Conservation (phyloP, 495 filamentous ascomycete species). For the Trichocladium uniseriatum region DNA sequence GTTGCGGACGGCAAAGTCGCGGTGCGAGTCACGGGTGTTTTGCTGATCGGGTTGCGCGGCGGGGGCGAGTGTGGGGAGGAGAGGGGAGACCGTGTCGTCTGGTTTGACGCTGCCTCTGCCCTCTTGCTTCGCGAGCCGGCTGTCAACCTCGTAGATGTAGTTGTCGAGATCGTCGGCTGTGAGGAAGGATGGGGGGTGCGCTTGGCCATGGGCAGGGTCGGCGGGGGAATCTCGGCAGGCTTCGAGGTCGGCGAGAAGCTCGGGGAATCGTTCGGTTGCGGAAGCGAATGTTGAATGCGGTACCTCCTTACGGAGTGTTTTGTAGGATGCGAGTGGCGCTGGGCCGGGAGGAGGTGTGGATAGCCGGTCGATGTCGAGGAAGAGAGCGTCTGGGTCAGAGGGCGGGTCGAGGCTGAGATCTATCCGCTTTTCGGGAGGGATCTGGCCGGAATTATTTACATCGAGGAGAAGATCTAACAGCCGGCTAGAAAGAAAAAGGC, state of each 20-base stretch:
- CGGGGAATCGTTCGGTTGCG: constrained; percentile 29
- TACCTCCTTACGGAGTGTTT: constrained; percentile 31
- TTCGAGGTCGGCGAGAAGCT: constrained; percentile 35
- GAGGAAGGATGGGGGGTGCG: constrained; percentile 49
- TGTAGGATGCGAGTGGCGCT: constrained; percentile 29
- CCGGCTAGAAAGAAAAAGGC: constrained; percentile 41
- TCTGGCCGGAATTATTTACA: constrained; percentile 67
- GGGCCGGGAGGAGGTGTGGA: constrained; percentile 19
- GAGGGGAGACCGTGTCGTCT: constrained; percentile 8
- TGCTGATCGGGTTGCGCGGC: constrained; percentile 19
- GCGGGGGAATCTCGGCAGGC: constrained; percentile 27
- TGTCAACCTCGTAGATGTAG: constrained; percentile 63
- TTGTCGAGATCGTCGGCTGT: constrained; percentile 73
- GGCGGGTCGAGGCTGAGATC: constrained; percentile 50
- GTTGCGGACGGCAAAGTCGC: constrained; percentile 62
- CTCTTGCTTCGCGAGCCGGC: constrained; percentile 44
- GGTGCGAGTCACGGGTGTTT: constrained; percentile 14
- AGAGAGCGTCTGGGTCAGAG: constrained; percentile 34
- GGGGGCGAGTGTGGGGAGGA: constrained; percentile 34
- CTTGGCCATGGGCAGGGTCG: constrained; percentile 28
- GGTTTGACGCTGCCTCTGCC: neutral
- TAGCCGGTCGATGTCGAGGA: constrained; percentile 25
- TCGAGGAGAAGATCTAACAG: constrained; percentile 79
- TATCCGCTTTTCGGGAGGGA: constrained; percentile 66
- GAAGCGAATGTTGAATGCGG: constrained; percentile 33